Base-by-base conservation (phyloP, 495 filamentous ascomycete species). In the Cercophora newfieldiana region DNA sequence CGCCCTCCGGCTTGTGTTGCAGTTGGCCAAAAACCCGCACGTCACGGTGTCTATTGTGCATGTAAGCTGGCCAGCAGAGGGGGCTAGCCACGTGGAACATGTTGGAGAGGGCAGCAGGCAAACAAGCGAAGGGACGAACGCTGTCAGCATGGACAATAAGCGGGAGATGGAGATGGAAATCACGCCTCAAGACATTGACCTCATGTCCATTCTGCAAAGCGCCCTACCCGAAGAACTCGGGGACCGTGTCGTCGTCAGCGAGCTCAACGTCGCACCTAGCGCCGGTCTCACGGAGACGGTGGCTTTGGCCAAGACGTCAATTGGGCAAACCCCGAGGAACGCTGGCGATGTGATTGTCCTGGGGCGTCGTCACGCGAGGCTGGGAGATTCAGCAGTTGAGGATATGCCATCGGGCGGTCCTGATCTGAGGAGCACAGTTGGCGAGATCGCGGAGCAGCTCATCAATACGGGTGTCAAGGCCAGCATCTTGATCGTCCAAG, bases 401-500 rank as follows among this genome's bases (percentile, higher is more conserved):
- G 49, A 47, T 3, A 28, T 53, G 1, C 37, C 58, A 0, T 48
- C 59, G 19, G 64, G 16, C 26, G 21, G 19, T 12, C 60, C 53
- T 8, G 87, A 88, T 49, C 77, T 89, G 29, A 80, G 80, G 28
- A 84, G 78, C 66, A 88, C 87, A 16, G 72, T 96, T n/a, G 93
- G 93, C 1, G 78, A 79, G 5, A 78, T 90, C 19, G 91, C 88
- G 10, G 87, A 91, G 56, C 79, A 82, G 50, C 74, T 94, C 28
- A 81, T 90, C 4, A 85, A 81, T 58, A 80, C 76, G 44, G 84
- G 85, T 28, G 75, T 91, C 12, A 87, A 82, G 68, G 89, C 89
- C 0, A 94, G 91, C 74, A 78, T 96, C n/a, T 77, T 96, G 61
- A 85, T 96, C 60, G 81, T 97, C 26, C 89, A 93, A 71, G 91